These are phyloP conservation scores for Torulaspora quercuum DNA, from an alignment of 805 yeast genomes.

Conservation along the genomic window DNA sequence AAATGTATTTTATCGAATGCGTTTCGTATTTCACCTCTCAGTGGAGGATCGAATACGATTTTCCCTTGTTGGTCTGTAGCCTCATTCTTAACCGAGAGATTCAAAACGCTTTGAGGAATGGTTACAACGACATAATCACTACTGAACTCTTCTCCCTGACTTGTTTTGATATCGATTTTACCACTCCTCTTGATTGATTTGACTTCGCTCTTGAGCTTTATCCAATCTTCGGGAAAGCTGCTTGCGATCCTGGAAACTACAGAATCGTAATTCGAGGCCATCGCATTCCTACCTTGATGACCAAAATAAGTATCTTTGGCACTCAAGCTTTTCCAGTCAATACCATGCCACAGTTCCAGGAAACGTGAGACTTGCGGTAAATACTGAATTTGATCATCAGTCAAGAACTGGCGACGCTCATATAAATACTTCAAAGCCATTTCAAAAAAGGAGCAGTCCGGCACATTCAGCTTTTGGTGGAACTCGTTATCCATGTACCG, in stretches of 20 bases:
- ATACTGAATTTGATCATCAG: slow-evolving; percentile 48
- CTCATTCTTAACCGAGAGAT: slow-evolving; percentile 33
- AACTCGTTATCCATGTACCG: slow-evolving; percentile 56
- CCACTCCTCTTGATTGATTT: slow-evolving; percentile 37
- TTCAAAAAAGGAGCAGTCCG: slow-evolving; percentile 53
- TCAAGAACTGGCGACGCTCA: slow-evolving; percentile 46
- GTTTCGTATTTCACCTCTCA: slow-evolving; percentile 45
- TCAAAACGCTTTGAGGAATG: slow-evolving; percentile 71
- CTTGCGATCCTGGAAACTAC: slow-evolving; percentile 47
- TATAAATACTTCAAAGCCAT: slow-evolving; percentile 47
- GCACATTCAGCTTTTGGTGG: slow-evolving; percentile 45
- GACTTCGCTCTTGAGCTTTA: slow-evolving; percentile 42
- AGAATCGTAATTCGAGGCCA: slow-evolving; percentile 52
- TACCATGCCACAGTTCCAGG: slow-evolving; percentile 78
- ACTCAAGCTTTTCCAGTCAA: slow-evolving; percentile 62
- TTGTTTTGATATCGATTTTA: slow-evolving; percentile 37
- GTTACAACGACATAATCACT: slow-evolving; percentile 67
- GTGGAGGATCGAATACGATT: slow-evolving; percentile 52
- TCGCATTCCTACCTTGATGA: slow-evolving; percentile 76
- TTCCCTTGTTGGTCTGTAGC: slow-evolving; percentile 36
- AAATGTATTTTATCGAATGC: slow-evolving; percentile 51
- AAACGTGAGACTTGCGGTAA: slow-evolving; percentile 53
- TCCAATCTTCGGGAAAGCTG: slow-evolving; percentile 39
- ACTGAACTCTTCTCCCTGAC: slow-evolving; percentile 31
- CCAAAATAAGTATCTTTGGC: slow-evolving; percentile 66